Conservation (phyloP, 441 rosid genomes). For the Cnidoscolus chayamansa region DNA sequence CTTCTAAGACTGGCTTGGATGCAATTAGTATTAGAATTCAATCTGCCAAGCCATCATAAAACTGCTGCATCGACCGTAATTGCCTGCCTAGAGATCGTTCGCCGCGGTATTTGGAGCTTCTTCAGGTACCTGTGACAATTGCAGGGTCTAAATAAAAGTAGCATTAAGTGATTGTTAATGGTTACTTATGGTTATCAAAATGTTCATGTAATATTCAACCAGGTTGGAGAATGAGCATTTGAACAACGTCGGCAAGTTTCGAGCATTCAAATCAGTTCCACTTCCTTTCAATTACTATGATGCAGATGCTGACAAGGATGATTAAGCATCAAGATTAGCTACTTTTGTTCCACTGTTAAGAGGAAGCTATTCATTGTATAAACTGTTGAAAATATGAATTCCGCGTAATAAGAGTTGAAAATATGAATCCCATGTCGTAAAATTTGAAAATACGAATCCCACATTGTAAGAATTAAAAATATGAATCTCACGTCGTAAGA, state of each 20-base stretch:
- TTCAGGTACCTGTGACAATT: conserved; percentile 43
- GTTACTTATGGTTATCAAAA: not conserved
- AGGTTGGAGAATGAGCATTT: conserved; percentile 63
- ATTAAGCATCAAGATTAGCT: not conserved
- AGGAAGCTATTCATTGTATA: too few relatives aligned
- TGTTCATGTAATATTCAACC: not conserved
- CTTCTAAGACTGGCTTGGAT: conserved; percentile 56
- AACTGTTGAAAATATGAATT: too few relatives aligned
- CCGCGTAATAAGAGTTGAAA: too few relatives aligned
- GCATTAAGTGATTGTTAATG: not conserved
- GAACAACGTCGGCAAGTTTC: conserved; percentile 47
- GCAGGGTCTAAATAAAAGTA: not conserved
- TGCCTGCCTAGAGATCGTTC: conserved; percentile 56
- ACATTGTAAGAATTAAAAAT: too few relatives aligned
- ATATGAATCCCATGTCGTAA: too few relatives aligned
- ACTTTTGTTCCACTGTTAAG: too few relatives aligned
- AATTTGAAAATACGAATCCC: too few relatives aligned
- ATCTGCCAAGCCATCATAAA: conserved; percentile 39
- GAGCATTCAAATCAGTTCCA: conserved; percentile 61
- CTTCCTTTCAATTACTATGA: conserved; percentile 52
- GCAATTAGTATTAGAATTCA: conserved; percentile 58
- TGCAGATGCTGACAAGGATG: conserved; percentile 28
- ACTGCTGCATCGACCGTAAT: conserved; percentile 36
- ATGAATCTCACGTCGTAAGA: too few relatives aligned
- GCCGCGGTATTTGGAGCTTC: conserved; percentile 71